Conservation (phyloP, 139 green algal genomes). For the Chlamydomonas schloesseri region DNA sequence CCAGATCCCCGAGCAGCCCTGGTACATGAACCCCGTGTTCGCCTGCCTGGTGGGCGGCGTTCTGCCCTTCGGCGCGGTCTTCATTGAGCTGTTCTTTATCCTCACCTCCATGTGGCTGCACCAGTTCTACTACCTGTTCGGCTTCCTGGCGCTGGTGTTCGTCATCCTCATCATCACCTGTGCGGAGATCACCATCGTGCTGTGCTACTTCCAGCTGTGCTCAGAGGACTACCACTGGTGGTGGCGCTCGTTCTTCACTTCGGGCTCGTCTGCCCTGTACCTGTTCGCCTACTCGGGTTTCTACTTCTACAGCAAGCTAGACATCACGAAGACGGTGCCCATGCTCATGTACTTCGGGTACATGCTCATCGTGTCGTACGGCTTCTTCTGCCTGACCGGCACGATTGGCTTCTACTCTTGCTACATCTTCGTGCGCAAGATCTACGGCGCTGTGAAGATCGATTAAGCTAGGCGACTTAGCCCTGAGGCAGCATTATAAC, state of each 20-base stretch:
- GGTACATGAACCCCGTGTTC: constrained; percentile 96
- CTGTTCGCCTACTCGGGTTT: constrained; percentile 97
- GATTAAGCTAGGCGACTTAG: constrained; percentile 72
- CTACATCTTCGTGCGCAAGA: constrained; percentile 90
- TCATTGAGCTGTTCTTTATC: constrained; percentile 99
- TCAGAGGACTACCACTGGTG: constrained; percentile 97
- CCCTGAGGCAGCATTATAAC: too few relatives aligned
- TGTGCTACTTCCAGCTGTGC: constrained; percentile 97
- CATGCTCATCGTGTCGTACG: constrained; percentile 94
- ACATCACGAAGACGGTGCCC: constrained; percentile 93
- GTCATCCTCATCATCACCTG: constrained; percentile 98
- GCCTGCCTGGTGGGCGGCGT: constrained; percentile 95
- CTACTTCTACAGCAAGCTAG: constrained; percentile 98
- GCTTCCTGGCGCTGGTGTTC: constrained; percentile 97
- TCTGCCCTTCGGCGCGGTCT: constrained; percentile 98
- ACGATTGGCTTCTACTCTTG: constrained; percentile 97
- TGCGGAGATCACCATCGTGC: constrained; percentile 98
- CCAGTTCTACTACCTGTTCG: constrained; percentile 95
- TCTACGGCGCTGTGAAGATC: constrained; percentile 97
- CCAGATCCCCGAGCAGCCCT: constrained; percentile 97
- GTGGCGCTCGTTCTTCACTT: constrained; percentile 96
- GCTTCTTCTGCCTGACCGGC: constrained; percentile 89
- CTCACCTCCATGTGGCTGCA: constrained; percentile 98
- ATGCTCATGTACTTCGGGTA: constrained; percentile 92
- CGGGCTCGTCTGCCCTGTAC: constrained; percentile 92